Base-by-base conservation (phyloP, 345 rosid genomes). In the Jatropha curcas region DNA sequence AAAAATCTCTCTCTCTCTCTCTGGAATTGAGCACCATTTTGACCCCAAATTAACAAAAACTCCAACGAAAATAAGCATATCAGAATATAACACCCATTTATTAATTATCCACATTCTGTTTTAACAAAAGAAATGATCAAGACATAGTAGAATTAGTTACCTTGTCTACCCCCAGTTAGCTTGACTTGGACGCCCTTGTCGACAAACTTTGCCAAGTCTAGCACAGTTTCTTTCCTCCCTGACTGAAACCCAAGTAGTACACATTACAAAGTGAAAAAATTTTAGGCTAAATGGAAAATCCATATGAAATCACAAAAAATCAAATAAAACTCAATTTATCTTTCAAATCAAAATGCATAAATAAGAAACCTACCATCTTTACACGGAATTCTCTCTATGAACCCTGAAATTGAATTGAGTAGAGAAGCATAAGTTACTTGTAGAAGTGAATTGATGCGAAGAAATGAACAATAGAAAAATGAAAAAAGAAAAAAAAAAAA, bases 131-230 rank as follows among this genome's bases (percentile, higher is more conserved):
- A 0, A 4, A 4, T 4, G 20, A 48, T 4, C 53, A 16, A 16
- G 53, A 19, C 4, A 5, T 17, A 50, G 7, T 16, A 55, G 30
- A 48, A 37, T 13, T 17, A 67, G 10, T 9, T 52, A 94, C 99
- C 98, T 95, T 95, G 98, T 79, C 98, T 85, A 43, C 99, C 99
- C 59, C 99, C 98, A 51, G 94, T 89, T 43, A 92, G 97, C 88
- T 94, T 94, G 76, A 94, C 98, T 84, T 92, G 97, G 67, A 94
- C 98, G 51, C 98, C 98, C 80, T 92, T 95, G 81, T 95, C 99
- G 25, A 94, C 98, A 69, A 94, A 92, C 91, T 92, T 92, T 0
- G 98, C 95, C 89, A 94, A 82, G 88, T 94, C 98, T 80, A 94
- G 75, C 45, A 94, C 98, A 0, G 98, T 94, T 83, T 94, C 98